phyloP scores from a whole-genome alignment of 441 rosid species.

The Jatropha podagrica region DNA sequence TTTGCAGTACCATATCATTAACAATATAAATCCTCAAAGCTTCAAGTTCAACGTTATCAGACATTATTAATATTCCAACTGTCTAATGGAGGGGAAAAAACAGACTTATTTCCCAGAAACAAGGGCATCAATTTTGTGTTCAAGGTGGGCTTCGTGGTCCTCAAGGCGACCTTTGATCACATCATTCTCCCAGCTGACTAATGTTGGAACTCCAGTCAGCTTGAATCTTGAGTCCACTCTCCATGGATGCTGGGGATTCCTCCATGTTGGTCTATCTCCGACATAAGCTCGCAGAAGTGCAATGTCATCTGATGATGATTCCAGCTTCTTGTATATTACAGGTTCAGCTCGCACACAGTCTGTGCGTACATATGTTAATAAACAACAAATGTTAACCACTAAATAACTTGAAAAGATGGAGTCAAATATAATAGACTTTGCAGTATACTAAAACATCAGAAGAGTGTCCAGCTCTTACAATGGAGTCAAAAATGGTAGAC shows the following conservation, averaged over 20 bases:
- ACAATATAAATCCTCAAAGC: not conserved
- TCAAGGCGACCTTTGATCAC: slow-evolving; percentile 65
- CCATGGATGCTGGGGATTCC: slow-evolving; percentile 69
- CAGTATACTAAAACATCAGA: not conserved
- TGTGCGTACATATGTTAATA: slow-evolving; percentile 16
- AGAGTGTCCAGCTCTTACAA: not conserved
- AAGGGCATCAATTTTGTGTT: slow-evolving; percentile 56
- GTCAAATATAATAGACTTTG: not conserved
- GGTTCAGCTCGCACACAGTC: slow-evolving; percentile 92
- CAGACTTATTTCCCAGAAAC: slow-evolving; percentile 33
- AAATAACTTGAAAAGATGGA: too few relatives aligned
- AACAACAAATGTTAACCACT: too few relatives aligned
- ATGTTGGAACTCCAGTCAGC: slow-evolving; percentile 79
- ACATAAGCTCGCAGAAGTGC: slow-evolving; percentile 68
- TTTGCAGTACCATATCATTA: not conserved
- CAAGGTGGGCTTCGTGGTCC: slow-evolving; percentile 78
- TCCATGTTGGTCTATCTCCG: slow-evolving; percentile 87
- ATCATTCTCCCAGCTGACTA: slow-evolving; percentile 65
- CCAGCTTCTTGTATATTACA: slow-evolving; percentile 68
- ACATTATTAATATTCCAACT: not conserved
- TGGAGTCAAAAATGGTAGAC: too few relatives aligned
- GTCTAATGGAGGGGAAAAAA: not conserved
- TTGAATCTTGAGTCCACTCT: slow-evolving; percentile 68
- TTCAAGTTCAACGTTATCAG: not conserved
- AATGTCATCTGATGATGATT: slow-evolving; percentile 53